Conservation (phyloP, 345 rosid species). For the Dimocarpus longan region DNA sequence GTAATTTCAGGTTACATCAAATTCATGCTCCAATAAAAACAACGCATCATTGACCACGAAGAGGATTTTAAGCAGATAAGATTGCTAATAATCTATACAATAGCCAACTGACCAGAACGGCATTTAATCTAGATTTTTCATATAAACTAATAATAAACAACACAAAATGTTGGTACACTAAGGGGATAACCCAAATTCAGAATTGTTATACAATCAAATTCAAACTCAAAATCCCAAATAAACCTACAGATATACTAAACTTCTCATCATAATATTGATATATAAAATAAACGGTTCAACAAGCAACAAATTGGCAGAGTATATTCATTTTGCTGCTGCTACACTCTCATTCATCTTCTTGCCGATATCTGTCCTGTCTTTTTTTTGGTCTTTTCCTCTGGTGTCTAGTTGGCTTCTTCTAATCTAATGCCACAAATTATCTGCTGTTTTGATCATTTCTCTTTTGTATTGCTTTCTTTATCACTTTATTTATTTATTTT, state of each 20-base stretch:
- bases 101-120: no score
- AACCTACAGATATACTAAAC: not conserved
- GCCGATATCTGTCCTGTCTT: not conserved
- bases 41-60: not conserved
- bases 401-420: conserved; percentile 12
- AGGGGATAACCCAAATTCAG: not conserved
- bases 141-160: not conserved
- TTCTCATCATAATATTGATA: not conserved
- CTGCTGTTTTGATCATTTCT: conserved; percentile 3
- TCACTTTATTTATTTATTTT: not conserved
- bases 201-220: not conserved
- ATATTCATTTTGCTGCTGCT: not conserved
- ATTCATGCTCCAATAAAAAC: no score
- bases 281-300: not conserved
- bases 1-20: no score
- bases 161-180: not conserved
- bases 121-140: no score
- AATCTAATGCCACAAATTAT: conserved; percentile 9
- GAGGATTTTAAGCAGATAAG: not conserved
- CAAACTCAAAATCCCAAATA: not conserved
- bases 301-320: not conserved
- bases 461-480: conserved; percentile 1
- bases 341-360: not conserved
- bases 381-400: not conserved
- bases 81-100: not conserved